A percentile compares a stretch with the other conserved stretches of the same genome.
These are phyloP conservation scores for Amorphotheca resinae DNA, from an alignment of 495 filamentous ascomycete species.

Conservation along the genomic window DNA sequence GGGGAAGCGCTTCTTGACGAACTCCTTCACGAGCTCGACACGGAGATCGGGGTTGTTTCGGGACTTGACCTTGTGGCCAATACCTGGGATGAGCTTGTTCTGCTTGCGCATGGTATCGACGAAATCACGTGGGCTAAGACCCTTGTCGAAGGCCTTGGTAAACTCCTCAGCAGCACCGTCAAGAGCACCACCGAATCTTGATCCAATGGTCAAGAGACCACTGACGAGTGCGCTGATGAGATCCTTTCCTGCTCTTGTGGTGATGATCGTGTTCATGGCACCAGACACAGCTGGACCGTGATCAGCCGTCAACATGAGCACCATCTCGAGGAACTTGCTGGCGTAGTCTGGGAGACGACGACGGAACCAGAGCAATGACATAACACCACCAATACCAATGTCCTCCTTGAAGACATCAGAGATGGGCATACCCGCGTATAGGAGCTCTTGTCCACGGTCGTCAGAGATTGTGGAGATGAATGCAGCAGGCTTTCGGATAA, in stretches of 20 bases:
- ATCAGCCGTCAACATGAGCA: slow-evolving; percentile 98
- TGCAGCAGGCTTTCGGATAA: slow-evolving; percentile 97
- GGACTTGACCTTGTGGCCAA: slow-evolving; percentile 98
- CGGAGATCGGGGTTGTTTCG: slow-evolving; percentile 99
- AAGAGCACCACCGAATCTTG: slow-evolving; percentile 94
- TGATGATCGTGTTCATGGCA: slow-evolving; percentile 99
- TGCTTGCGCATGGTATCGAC: slow-evolving; percentile 98
- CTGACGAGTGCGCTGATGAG: slow-evolving; percentile 88
- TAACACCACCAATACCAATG: slow-evolving; percentile 98
- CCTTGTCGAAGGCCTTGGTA: slow-evolving; percentile 95
- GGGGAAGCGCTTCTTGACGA: slow-evolving; percentile 93
- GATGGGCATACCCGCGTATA: slow-evolving; percentile 98
- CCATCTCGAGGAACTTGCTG: slow-evolving; percentile 99
- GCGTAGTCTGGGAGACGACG: slow-evolving; percentile 92
- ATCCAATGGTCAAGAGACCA: slow-evolving; percentile 96
- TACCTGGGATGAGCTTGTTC: slow-evolving; percentile 99
- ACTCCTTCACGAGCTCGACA: slow-evolving; percentile 98
- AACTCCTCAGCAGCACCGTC: slow-evolving; percentile 98
- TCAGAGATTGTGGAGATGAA: slow-evolving; percentile 99
- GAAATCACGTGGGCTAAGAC: slow-evolving; percentile 94
- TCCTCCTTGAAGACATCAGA: slow-evolving; percentile 98
- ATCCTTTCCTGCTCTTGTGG: slow-evolving; percentile 96
- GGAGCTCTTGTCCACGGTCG: slow-evolving; percentile 97
- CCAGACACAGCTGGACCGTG: slow-evolving; percentile 98
- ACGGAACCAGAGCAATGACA: slow-evolving; percentile 99